Evolutionary conservation across 2,329 filamentous ascomycete species (phyloP), one percentile per base, ranked within the genome.

Genomic region (Ophiostoma ips): DNA sequence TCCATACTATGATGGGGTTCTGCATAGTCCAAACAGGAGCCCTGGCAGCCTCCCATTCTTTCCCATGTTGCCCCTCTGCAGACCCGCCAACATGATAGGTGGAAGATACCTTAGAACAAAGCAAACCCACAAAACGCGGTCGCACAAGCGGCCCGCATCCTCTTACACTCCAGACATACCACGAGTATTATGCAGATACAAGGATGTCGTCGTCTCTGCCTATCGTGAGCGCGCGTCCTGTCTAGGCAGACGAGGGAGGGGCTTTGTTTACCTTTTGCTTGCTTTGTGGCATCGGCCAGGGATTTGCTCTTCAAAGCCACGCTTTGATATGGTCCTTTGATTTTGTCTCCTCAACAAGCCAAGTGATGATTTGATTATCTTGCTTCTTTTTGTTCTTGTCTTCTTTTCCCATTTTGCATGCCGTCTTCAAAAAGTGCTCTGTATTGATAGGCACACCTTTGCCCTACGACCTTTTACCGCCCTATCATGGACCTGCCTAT

Each of bases 401-500:
- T 28, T 28, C 24, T 28, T 28, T 28, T 8, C 24, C 8, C 24
- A 28, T 28, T 28, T 8, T 28, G 24, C 24, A 28, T 28, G 24
- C 8, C 8, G 8, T 28, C 24, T 28, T n/a, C n/a, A n/a, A n/a
- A n/a, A n/a, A n/a, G n/a, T n/a, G n/a, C 5, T 28, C 24, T 28
- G 4, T 28, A 28, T 28, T 8, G 8, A 28, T 28, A 28, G 24
- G 24, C 24, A 28, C 13, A 15, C 19, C 19, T 41, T 40, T 40
- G 37, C 18, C 12, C 19, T 12, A 16, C 5, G n/a, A 12, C 15
- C 21, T 11, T 9, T 41, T 12, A 18, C 7, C 12, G 2, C 19
- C 21, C 6, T 11, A n/a, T 28, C 38, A 8, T 45, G 43, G 60
- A 68, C 40, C 63, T 73, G 24, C 75, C 76, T 3, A 70, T 79